These are phyloP conservation scores for Petunia secreta DNA, from an alignment of 257 asterid genomes.

Conservation along the genomic window DNA sequence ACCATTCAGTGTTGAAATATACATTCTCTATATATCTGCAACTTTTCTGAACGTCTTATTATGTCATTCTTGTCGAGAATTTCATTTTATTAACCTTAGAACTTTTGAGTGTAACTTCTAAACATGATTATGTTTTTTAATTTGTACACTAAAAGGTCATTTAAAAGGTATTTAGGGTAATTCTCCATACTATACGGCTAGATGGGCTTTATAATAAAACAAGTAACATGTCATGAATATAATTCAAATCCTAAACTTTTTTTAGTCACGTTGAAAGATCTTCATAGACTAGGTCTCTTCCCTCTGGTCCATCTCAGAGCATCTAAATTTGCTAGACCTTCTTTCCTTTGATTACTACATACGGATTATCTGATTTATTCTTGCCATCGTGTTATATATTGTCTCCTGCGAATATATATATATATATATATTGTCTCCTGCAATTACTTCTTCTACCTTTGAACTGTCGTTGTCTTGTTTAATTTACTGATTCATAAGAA, in stretches of 20 bases:
- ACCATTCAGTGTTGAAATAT: slow-evolving; percentile 4
- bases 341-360: background rate
- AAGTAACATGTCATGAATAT: too few species aligned
- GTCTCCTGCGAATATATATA: background rate
- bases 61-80: slow-evolving; percentile 13
- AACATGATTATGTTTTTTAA: background rate
- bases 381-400: background rate
- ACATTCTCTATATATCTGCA: background rate
- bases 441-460: background rate
- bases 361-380: slow-evolving; percentile 13
- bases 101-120: background rate
- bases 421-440: background rate
- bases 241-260: too few species aligned
- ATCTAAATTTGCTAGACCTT: slow-evolving; percentile 12
- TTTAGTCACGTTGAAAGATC: too few species aligned
- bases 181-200: too few species aligned
- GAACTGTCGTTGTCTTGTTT: slow-evolving; percentile 5
- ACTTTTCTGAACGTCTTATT: slow-evolving; percentile 7
- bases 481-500: slow-evolving; percentile 6
- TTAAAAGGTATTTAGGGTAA: too few species aligned
- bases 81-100: background rate
- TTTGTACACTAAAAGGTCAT: too few species aligned
- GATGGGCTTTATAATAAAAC: too few species aligned
- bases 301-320: background rate
- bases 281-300: slow-evolving; percentile 5